phyloP scores from a whole-genome alignment of 106 monocot species.

The Hemerocallis citrina region DNA sequence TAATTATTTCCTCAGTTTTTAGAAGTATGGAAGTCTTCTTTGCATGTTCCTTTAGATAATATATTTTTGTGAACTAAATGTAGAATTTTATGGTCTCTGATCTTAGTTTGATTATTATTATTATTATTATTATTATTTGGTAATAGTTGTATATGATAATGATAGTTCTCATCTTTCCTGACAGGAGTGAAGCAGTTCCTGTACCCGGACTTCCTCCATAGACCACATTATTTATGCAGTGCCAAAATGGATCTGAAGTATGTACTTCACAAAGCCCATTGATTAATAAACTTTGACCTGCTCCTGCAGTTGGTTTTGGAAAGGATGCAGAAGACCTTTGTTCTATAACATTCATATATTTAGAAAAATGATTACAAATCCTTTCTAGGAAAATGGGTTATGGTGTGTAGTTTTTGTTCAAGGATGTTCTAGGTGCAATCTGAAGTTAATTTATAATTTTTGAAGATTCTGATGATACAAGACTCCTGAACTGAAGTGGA shows the following conservation, averaged over 20 bases:
- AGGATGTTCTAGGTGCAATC: background rate
- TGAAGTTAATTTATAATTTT: background rate
- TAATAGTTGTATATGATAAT: too few relatives aligned
- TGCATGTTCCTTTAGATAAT: background rate
- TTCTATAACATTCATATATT: background rate
- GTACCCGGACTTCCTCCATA: background rate
- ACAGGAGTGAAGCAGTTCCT: slow-evolving; percentile 13
- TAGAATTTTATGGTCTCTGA: too few relatives aligned
- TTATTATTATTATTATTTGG: background rate
- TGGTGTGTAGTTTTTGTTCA: background rate
- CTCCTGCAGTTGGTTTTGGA: background rate
- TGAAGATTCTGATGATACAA: background rate
- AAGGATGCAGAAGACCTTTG: background rate
- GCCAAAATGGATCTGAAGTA: too few relatives aligned
- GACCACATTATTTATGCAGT: too few relatives aligned
- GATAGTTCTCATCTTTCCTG: background rate
- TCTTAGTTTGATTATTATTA: too few relatives aligned
- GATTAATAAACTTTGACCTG: background rate
- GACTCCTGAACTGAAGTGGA: background rate
- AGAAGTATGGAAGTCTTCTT: too few relatives aligned
- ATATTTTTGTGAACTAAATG: too few relatives aligned
- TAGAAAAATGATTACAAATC: too few relatives aligned
- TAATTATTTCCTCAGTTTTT: too few relatives aligned
- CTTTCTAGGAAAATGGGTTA: background rate
- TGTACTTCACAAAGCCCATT: background rate